Evolutionary conservation across 768 basidiomycete genomes (phyloP).

Genomic region (Tremella yokohamensis): DNA sequence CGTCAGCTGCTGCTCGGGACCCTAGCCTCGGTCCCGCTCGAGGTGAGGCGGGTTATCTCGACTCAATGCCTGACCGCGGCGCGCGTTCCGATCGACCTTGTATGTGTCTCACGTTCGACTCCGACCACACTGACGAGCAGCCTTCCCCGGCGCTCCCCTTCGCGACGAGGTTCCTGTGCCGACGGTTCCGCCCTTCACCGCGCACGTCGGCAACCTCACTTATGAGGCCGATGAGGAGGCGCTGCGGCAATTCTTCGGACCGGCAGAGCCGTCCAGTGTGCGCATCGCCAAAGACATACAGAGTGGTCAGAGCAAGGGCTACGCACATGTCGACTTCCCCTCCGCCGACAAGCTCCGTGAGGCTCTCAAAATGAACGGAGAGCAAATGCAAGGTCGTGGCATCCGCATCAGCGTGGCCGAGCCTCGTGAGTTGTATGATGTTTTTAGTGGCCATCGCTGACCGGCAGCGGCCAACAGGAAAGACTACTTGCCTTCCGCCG

Average conservation of each 20-base stretch:
- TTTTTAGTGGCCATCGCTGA: slow-evolving; percentile 50
- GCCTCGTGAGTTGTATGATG: slow-evolving; percentile 65
- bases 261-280: slow-evolving; percentile 66
- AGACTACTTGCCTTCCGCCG: slow-evolving; percentile 60
- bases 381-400: slow-evolving; percentile 70
- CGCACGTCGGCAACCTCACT: slow-evolving; percentile 91
- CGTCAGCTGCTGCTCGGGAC: slow-evolving; percentile 41
- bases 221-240: slow-evolving; percentile 87
- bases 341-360: slow-evolving; percentile 79
- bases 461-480: slow-evolving; percentile 27
- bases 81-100: slow-evolving; percentile 9
- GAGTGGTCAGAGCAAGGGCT: slow-evolving; percentile 94
- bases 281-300: slow-evolving; percentile 79
- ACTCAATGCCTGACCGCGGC: slow-evolving; percentile 46
- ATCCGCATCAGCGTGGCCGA: slow-evolving; percentile 93
- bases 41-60: slow-evolving; percentile 51
- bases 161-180: slow-evolving; percentile 96
- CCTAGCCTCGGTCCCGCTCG: slow-evolving; percentile 35
- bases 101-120: slow-evolving; percentile 5
- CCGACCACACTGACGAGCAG: slow-evolving; percentile 9
- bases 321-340: slow-evolving; percentile 95
- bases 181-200: slow-evolving; percentile 87
- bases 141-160: slow-evolving; percentile 51
- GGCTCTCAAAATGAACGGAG: slow-evolving; percentile 68
- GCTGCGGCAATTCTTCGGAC: slow-evolving; percentile 71